phyloP scores from a whole-genome alignment of 257 asterid species.

The Fraxinus excelsior region DNA sequence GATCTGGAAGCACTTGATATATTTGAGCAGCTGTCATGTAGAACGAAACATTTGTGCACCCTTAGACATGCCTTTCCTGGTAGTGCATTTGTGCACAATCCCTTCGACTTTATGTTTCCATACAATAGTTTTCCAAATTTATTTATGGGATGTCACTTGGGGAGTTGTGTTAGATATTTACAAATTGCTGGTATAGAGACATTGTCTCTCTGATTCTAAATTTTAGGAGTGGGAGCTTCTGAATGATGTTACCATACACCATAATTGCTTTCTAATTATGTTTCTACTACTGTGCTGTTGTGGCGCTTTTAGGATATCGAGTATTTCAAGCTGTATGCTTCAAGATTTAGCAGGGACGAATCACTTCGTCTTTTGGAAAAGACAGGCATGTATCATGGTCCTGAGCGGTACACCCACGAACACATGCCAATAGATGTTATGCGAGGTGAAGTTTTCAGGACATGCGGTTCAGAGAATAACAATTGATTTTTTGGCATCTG shows the following conservation, averaged over 20 bases:
- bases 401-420: constrained; percentile 82
- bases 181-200: background rate
- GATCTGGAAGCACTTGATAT: background rate
- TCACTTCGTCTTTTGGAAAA: constrained; percentile 75
- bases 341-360: constrained; percentile 86
- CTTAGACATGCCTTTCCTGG: background rate
- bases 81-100: background rate
- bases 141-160: background rate
- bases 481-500: constrained; percentile 13
- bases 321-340: constrained; percentile 78
- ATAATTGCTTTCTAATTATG: background rate
- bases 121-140: background rate
- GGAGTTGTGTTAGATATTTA: constrained; percentile 1
- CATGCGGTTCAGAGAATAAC: constrained; percentile 55
- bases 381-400: constrained; percentile 86
- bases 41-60: background rate
- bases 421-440: constrained; percentile 81
- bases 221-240: background rate
- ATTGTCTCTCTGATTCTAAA: too few species aligned
- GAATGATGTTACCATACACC: background rate
- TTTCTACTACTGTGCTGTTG: background rate
- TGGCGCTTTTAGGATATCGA: constrained; percentile 63
- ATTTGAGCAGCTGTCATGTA: too few species aligned
- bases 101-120: background rate
- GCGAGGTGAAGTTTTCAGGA: constrained; percentile 89